A percentile compares a stretch with the other conserved stretches of the same genome.
Conservation (phyloP, 768 basidiomycete species). For the Rickenella mellea region DNA sequence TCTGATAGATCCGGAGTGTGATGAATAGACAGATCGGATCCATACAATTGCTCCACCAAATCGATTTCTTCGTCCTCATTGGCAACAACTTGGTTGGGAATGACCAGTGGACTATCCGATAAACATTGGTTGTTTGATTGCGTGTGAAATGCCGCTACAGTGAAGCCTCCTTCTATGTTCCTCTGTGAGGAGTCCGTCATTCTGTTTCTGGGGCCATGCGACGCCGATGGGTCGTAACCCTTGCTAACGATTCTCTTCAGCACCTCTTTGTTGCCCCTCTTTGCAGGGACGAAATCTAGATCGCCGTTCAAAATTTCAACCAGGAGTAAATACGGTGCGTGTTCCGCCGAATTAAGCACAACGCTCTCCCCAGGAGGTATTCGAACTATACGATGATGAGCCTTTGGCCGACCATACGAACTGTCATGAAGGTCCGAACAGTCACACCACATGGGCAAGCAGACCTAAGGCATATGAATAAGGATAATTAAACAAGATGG, state of each 20-base stretch:
- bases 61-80: slow-evolving; percentile 84
- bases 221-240: not conserved
- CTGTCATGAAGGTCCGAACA: too few relatives aligned
- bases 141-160: not conserved
- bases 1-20: slow-evolving; percentile 69
- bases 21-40: slow-evolving; percentile 62
- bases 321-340: slow-evolving; percentile 86
- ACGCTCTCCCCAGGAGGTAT: slow-evolving; percentile 98
- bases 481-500: not conserved
- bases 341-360: slow-evolving; percentile 94
- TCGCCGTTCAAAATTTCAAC: slow-evolving; percentile 87
- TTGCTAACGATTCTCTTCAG: slow-evolving; percentile 68
- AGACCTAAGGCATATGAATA: slow-evolving; percentile 1
- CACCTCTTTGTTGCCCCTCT: slow-evolving; percentile 77
- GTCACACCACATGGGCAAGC: slow-evolving; percentile 9
- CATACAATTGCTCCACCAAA: slow-evolving; percentile 92
- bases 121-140: slow-evolving; percentile 16
- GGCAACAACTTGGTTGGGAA: slow-evolving; percentile 4
- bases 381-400: slow-evolving; percentile 92
- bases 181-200: too few relatives aligned
- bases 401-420: too few relatives aligned
- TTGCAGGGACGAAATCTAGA: slow-evolving; percentile 83
- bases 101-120: slow-evolving; percentile 8
- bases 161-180: too few relatives aligned
- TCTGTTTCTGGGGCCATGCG: not conserved